phyloP scores from a whole-genome alignment of 192 early-diverging fungal species.

The Coemansia sp. region DNA sequence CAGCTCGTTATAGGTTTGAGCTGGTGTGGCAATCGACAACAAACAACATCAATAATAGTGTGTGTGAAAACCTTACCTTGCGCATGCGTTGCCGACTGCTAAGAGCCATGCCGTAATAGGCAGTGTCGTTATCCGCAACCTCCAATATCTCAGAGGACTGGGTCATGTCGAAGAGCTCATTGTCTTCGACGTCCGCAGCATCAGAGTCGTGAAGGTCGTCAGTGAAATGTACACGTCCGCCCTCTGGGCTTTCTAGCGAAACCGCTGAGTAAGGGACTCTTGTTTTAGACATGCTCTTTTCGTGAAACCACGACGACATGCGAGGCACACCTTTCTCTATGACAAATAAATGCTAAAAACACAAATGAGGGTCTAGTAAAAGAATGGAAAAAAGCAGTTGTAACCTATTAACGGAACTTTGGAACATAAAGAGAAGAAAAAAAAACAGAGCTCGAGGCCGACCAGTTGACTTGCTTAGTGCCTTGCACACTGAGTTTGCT shows the following conservation, averaged over 20 bases:
- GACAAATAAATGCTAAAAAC: slow-evolving; percentile 7
- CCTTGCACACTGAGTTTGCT: not conserved
- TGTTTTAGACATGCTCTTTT: slow-evolving; percentile 33
- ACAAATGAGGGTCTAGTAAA: not conserved
- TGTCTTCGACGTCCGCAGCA: slow-evolving; percentile 46
- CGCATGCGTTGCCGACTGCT: slow-evolving; percentile 30
- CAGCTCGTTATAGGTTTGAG: not conserved
- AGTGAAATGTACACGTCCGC: slow-evolving; percentile 28
- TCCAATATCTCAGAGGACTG: slow-evolving; percentile 28
- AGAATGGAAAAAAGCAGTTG: not conserved
- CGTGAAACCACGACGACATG: slow-evolving; percentile 23
- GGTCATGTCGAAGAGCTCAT: slow-evolving; percentile 39
- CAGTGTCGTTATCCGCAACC: slow-evolving; percentile 42
- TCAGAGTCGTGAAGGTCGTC: slow-evolving; percentile 20
- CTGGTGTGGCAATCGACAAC: not conserved
- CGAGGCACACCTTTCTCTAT: not conserved
- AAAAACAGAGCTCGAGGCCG: not conserved
- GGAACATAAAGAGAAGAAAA: slow-evolving; percentile 4
- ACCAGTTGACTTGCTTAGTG: not conserved
- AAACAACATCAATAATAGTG: not conserved
- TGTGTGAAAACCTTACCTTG: slow-evolving; percentile 23
- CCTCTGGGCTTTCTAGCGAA: slow-evolving; percentile 22
- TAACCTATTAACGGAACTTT: not conserved
- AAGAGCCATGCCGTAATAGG: slow-evolving; percentile 43
- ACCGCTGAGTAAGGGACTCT: slow-evolving; percentile 39